Percentiles rank a stretch among this genome's conserved stretches.
phyloP scores from a whole-genome alignment of 768 basidiomycete genomes.

The Roridomyces roridus region DNA sequence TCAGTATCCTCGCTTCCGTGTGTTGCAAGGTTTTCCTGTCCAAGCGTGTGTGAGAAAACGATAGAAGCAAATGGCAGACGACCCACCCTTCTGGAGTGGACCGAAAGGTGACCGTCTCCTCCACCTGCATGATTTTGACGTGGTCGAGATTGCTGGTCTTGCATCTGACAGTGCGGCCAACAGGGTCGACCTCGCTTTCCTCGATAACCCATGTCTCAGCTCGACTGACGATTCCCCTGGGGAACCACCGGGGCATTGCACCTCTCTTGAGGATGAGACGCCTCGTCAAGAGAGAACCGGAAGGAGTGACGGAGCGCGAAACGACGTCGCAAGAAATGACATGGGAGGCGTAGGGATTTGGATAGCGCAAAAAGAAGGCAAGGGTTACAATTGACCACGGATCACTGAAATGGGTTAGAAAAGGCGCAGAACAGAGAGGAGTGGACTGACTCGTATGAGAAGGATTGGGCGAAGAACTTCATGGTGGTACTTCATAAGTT shows the following conservation, averaged over 20 bases:
- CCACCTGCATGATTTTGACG: constrained; percentile 92
- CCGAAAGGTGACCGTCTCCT: constrained; percentile 78
- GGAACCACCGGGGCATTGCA: constrained; percentile 91
- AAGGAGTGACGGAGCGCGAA: constrained; percentile 74
- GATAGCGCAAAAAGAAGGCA: constrained; percentile 94
- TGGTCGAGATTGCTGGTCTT: constrained; percentile 91
- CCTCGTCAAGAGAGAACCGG: constrained; percentile 82
- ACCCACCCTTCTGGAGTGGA: constrained; percentile 75
- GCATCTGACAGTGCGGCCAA: constrained; percentile 77
- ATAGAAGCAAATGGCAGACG: background rate
- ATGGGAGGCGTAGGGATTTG: constrained; percentile 93
- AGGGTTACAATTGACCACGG: constrained; percentile 92
- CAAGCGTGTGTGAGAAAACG: background rate
- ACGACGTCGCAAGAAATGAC: constrained; percentile 96
- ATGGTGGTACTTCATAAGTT: constrained; percentile 39
- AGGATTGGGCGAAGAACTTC: constrained; percentile 64
- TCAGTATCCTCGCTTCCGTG: constrained; percentile 87
- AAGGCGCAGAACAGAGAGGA: background rate
- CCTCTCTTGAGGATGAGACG: constrained; percentile 93
- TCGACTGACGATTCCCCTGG: constrained; percentile 78
- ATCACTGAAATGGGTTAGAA: constrained; percentile 62
- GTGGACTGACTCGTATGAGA: constrained; percentile 56
- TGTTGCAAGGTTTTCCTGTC: constrained; percentile 80
- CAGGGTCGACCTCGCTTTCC: constrained; percentile 91
- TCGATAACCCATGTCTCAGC: constrained; percentile 96